These are phyloP conservation scores for Ceratocystis huliohia DNA, from an alignment of 2,329 filamentous ascomycete genomes.

Conservation along the genomic window DNA sequence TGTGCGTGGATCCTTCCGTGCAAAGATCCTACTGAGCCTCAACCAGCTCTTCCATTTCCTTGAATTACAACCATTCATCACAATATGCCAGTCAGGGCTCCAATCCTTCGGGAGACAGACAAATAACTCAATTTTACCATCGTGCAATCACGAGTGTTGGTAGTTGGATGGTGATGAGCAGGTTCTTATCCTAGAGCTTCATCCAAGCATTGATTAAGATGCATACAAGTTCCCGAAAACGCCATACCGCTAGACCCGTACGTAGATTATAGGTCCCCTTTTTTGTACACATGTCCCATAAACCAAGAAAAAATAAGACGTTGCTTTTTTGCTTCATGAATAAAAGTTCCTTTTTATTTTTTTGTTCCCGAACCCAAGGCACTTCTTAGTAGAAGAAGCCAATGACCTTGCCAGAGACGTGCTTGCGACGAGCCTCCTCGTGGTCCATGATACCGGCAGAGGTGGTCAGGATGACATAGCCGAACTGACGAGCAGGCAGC, in stretches of 20 bases:
- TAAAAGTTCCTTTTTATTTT: slow-evolving; percentile 22
- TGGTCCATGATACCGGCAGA: slow-evolving; percentile 99
- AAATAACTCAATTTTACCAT: neutral
- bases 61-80: too few species aligned
- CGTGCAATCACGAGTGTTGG: neutral
- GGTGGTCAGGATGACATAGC: slow-evolving; percentile 97
- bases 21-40: neutral
- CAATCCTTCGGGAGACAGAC: neutral
- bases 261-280: neutral
- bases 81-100: neutral
- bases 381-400: slow-evolving; percentile 89
- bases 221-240: slow-evolving; percentile 7
- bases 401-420: slow-evolving; percentile 98
- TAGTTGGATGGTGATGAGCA: neutral
- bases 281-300: slow-evolving; percentile 10
- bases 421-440: slow-evolving; percentile 98
- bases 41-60: too few species aligned
- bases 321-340: slow-evolving; percentile 15
- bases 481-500: slow-evolving; percentile 98
- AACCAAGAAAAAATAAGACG: slow-evolving; percentile 11
- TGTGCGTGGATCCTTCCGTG: neutral
- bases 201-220: slow-evolving; percentile 7
- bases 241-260: neutral
- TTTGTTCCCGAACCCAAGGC: slow-evolving; percentile 20
- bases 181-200: neutral